Percentiles rank a stretch among this genome's conserved stretches.
Evolutionary conservation across 345 rosid genomes (phyloP).

Genomic region (Psidium guajava): DNA sequence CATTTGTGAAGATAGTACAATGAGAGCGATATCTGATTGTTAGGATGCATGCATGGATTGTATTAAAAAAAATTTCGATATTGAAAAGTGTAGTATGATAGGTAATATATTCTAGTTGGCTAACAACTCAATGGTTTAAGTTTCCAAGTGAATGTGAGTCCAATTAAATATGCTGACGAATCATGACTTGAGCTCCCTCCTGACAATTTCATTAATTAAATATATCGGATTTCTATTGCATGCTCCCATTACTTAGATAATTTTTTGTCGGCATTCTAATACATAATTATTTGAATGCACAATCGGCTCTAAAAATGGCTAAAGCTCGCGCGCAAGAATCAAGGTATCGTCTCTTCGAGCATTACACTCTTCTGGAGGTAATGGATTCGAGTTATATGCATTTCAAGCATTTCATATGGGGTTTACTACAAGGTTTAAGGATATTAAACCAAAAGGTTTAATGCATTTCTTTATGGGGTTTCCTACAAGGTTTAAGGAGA

Average conservation of each 20-base stretch:
- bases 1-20: background rate
- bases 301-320: background rate
- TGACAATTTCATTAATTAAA: too few relatives aligned
- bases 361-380: background rate
- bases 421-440: background rate
- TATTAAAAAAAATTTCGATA: too few relatives aligned
- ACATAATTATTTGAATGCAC: background rate
- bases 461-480: background rate
- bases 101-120: too few relatives aligned
- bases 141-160: too few relatives aligned
- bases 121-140: too few relatives aligned
- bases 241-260: background rate
- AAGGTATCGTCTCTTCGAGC: background rate
- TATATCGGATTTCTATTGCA: too few relatives aligned
- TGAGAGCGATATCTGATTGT: background rate
- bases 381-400: background rate
- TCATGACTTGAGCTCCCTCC: too few relatives aligned
- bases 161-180: too few relatives aligned
- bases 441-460: background rate
- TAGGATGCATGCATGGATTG: too few relatives aligned
- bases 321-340: background rate
- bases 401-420: background rate
- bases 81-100: too few relatives aligned
- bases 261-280: background rate
- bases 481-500: background rate